Percentiles rank a stretch among this genome's conserved stretches.
phyloP scores from a whole-genome alignment of 2,329 filamentous ascomycete species.

The Septoria linicola region DNA sequence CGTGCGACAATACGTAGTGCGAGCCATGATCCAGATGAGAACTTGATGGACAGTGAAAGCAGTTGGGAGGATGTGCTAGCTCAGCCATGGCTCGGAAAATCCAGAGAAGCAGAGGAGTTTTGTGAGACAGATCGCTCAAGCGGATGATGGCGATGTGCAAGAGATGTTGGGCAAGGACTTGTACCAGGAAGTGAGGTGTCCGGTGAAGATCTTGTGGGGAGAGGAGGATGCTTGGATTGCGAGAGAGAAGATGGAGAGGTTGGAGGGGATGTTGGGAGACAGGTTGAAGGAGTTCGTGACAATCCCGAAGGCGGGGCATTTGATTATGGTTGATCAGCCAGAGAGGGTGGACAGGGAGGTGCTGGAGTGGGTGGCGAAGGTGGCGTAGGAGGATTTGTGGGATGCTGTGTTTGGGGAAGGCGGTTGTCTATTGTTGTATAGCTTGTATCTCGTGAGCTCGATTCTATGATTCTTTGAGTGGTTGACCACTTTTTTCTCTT shows the following conservation, averaged over 20 bases:
- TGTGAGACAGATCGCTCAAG: conserved; percentile 41
- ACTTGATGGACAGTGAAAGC: conserved; percentile 27
- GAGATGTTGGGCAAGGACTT: conserved; percentile 41
- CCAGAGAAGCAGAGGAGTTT: conserved; percentile 39
- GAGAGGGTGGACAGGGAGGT: conserved; percentile 43
- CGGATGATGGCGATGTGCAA: conserved; percentile 39
- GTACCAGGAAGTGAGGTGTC: conserved; percentile 34
- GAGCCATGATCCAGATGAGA: conserved; percentile 29
- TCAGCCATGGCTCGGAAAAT: conserved; percentile 34
- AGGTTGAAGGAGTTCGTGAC: conserved; percentile 38
- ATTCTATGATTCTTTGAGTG: neutral
- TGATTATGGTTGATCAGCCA: conserved; percentile 48
- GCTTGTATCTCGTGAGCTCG: no score
- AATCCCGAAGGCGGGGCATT: conserved; percentile 46
- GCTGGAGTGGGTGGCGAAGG: conserved; percentile 35
- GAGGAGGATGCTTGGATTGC: conserved; percentile 48
- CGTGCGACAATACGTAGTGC: conserved; percentile 45
- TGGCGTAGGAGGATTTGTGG: no score
- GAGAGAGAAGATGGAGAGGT: conserved; percentile 39
- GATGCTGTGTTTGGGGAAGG: no score
- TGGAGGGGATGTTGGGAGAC: conserved; percentile 36
- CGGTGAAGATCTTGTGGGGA: conserved; percentile 48
- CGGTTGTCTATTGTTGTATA: no score
- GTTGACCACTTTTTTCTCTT: neutral
- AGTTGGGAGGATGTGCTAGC: conserved; percentile 42